A percentile compares a stretch with the other conserved stretches of the same genome.
Evolutionary conservation across 352 stramenopile species (phyloP).

Genomic region (Globisporangium middletonii): DNA sequence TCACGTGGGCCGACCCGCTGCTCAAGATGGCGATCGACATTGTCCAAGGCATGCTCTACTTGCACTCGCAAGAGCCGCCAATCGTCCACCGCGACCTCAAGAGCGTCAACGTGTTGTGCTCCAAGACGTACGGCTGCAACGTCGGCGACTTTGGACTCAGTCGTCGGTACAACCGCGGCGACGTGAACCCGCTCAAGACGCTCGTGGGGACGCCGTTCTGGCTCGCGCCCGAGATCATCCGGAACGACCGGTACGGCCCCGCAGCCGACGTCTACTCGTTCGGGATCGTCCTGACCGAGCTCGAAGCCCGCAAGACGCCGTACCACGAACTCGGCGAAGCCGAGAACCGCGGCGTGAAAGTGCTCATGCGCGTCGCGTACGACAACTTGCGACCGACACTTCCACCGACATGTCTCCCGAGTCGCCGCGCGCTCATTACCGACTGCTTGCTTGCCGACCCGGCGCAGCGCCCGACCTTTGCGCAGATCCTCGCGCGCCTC

Average conservation of each 20-base stretch:
- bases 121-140: slow-evolving; percentile 84
- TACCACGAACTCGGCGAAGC: slow-evolving; percentile 54
- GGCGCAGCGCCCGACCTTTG: slow-evolving; percentile 57
- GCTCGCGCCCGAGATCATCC: slow-evolving; percentile 86
- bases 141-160: slow-evolving; percentile 86
- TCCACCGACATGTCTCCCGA: slow-evolving; percentile 43
- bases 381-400: slow-evolving; percentile 71
- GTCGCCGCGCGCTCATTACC: slow-evolving; percentile 59
- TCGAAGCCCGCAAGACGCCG: slow-evolving; percentile 76
- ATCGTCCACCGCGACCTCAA: slow-evolving; percentile 86
- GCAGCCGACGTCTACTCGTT: slow-evolving; percentile 87
- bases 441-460: slow-evolving; percentile 67
- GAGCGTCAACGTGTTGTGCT: slow-evolving; percentile 87
- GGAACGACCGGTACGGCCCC: slow-evolving; percentile 75
- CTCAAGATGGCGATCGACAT: slow-evolving; percentile 86
- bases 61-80: slow-evolving; percentile 78
- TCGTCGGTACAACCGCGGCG: slow-evolving; percentile 63
- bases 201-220: slow-evolving; percentile 84
- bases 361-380: slow-evolving; percentile 76
- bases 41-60: slow-evolving; percentile 83
- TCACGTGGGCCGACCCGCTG: slow-evolving; percentile 80
- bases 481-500: slow-evolving; percentile 61
- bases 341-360: slow-evolving; percentile 30
- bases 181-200: slow-evolving; percentile 79
- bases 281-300: slow-evolving; percentile 82